Base-by-base conservation (phyloP, 345 rosid species). In the sweet orange (Citrus sinensis) region DNA sequence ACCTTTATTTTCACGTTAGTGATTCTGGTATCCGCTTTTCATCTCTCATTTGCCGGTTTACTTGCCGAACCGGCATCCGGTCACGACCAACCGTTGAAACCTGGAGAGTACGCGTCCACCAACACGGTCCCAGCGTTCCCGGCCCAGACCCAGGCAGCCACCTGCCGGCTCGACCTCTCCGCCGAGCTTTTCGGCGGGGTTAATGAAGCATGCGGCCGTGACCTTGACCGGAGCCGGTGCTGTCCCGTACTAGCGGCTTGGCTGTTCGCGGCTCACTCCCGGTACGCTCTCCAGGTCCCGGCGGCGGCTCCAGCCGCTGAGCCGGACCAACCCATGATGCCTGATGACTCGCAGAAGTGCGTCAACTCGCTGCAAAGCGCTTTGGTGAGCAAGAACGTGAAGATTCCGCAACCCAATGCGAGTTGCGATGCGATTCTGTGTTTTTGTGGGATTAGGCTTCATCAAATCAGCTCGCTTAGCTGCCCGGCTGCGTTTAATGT, bases 131-230 rank as follows among this genome's bases (percentile, higher is more conserved):
- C 98, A 1, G 98, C 98, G 35, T 89, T 90, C 75, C 98, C 98
- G 1, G 88, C 78, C 39, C 94, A 91, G 76, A 87, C 93, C 0
- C 85, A 91, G 64, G 85, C 92, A 76, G 94, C 90, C 69, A 84
- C 80, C 72, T 96, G 98, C 86, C 86, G 90, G 20, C 89, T 96
- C 20, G 98, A 96, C 92, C 92, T 96, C 79, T 94, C 99, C 0
- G 95, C 85, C 35, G 99, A 96, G 87, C 95, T 96, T 42, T 96
- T 96, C 76, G 99, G 99, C 29, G 99, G 99, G 2, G 99, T 96
- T 42, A 86, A 85, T 76, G 91, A 87, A 13, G 99, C 99, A 1
- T 96, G 99, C 78, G 91, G 97, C 58, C 80, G 90, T 70, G 87
- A 89, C 87, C 92, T 96, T 4, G 99, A 96, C 90, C 85, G 98